Evolutionary conservation across 495 filamentous ascomycete species (phyloP), one percentile per base, ranked within the genome.

Genomic region (Penicillium lividum): DNA sequence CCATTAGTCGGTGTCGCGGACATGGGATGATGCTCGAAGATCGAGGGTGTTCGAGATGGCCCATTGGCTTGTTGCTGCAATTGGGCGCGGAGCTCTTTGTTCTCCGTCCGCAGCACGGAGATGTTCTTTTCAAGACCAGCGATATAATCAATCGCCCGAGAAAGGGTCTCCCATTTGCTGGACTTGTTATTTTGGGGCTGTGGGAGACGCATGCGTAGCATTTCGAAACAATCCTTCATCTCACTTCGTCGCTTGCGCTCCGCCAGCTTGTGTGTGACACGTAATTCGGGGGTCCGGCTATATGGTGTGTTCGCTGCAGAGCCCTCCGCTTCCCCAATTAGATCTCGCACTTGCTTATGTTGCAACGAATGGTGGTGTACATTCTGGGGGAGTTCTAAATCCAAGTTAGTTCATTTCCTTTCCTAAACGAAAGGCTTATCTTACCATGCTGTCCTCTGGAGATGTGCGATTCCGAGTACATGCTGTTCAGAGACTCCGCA

Each of bases 81-180:
- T 56, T 80, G 74, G 10, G 69, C 67, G 16, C 75, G 74, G 63
- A 79, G 59, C 27, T 78, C 75, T 7, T 81, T 74, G 7, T 79
- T 50, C 57, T 89, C 85, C 27, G 73, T 69, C 42, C 81, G 80
- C 55, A 87, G 63, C 71, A 62, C 73, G 67, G 58, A 83, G 63
- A 84, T 86, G 15, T 68, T 65, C 42, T 75, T 74, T 54, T 78
- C 77, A 29, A 79, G 51, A 7, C 64, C 61, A 7, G 44, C 58
- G 38, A 80, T 78, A 44, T 79, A 79, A 29, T 79, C 77, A 34
- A 79, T 79, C 18, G 76, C 78, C 64, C 63, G 47, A 7, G 91
- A 95, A n/a, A 99, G 72, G 34, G 96, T 96, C 66, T 99, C 94
- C 95, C 95, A 99, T 73, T 99, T 99, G 67, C 92, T 97, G 4